Percentiles rank a stretch among this genome's conserved stretches.
These are phyloP conservation scores for Vigna nakashimae DNA, from an alignment of 306 rosid genomes.

Conservation along the genomic window DNA sequence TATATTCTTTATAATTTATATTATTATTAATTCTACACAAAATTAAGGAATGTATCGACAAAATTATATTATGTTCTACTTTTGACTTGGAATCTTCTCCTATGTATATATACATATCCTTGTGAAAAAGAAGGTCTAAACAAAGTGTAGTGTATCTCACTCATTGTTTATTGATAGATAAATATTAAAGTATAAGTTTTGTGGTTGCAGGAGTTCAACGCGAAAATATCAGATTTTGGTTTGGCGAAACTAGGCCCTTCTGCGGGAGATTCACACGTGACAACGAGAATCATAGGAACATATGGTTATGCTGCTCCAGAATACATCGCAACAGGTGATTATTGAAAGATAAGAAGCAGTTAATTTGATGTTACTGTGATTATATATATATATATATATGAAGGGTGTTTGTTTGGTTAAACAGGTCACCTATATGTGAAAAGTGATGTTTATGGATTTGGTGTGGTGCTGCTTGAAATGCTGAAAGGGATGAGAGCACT, in stretches of 20 bases:
- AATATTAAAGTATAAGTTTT: neutral
- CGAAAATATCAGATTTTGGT: slow-evolving; percentile 90
- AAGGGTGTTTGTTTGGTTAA: neutral
- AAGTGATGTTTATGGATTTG: slow-evolving; percentile 93
- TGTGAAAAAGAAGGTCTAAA: no score
- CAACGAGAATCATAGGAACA: slow-evolving; percentile 88
- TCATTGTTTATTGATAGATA: no score
- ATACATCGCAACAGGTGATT: slow-evolving; percentile 80
- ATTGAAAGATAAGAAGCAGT: neutral
- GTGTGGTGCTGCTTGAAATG: slow-evolving; percentile 87
- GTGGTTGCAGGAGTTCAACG: slow-evolving; percentile 64
- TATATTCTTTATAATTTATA: no score
- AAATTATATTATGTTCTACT: no score
- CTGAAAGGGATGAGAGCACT: slow-evolving; percentile 74
- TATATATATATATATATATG: neutral
- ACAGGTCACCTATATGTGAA: slow-evolving; percentile 91
- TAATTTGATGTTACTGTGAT: neutral
- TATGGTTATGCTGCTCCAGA: slow-evolving; percentile 93
- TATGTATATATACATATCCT: no score
- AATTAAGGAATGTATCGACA: no score
- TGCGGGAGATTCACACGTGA: slow-evolving; percentile 77
- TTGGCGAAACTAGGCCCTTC: slow-evolving; percentile 88
- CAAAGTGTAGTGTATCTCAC: no score
- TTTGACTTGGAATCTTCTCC: no score
- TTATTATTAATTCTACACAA: no score